Base-by-base conservation (phyloP, 1,139 yeast species). In the Yamadazyma sp. region DNA sequence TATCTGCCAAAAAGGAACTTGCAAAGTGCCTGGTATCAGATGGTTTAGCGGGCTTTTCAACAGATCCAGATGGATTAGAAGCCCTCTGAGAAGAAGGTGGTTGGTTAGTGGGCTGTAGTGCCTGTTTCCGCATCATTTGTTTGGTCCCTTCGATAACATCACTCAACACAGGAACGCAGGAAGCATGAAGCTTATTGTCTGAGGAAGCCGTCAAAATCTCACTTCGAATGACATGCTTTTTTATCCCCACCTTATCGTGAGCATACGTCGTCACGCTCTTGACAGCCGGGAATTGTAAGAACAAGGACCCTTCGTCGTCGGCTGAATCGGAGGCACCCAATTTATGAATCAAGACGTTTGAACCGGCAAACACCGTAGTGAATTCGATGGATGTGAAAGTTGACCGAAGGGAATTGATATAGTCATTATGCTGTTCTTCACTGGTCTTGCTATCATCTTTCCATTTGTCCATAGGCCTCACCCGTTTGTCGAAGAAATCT, bases 201-300 rank as follows among this genome's bases (percentile, higher is more conserved):
- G 96, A 86, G 0, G 88, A 74, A n/a, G 87, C 75, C 5, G 87
- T 79, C 23, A 75, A 60, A 1, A 85, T 64, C 42, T 83, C 86
- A 30, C 75, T 63, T 28, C 73, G 68, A 31, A 83, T 47, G 2
- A 58, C 56, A 53, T 81, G 86, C 20, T 71, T 66, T 32, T 61
- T 64, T 1, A 47, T 40, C 0, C 51, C 52, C 5, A 39, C 32
- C 31, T 59, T 61, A 15, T 56, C 48, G 43, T 66, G 66, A 6
- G 48, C 46, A 43, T 69, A 73, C 43, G 54, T 56, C 8, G 64
- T 57, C 3, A 77, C 72, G 8, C 87, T 70, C 37, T 70, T 73
- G 1, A 91, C 78, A 1, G 91, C 86, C 0, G 98, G 98, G 0
- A 96, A 79, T 39, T 79, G 85, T 24, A 91, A 61, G 32, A 70